Evolutionary conservation across 192 early-diverging fungal genomes (phyloP).

Genomic region (Phlyctochytrium bullatum): DNA sequence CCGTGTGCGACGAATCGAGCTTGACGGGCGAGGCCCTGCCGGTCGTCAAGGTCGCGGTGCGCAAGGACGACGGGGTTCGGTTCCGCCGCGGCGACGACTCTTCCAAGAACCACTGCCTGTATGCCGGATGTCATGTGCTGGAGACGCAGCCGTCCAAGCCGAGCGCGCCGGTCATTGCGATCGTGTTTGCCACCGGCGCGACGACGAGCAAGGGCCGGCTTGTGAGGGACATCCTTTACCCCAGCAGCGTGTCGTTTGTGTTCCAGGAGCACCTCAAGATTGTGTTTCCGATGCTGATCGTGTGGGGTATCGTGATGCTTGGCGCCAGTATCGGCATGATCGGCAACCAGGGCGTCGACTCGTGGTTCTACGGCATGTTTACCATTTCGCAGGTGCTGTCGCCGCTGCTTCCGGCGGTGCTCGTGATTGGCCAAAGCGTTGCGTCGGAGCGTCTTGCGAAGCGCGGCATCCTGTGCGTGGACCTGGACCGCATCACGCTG

Average conservation of each 20-base stretch:
- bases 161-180: constrained; percentile 42
- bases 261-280: constrained; percentile 78
- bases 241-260: constrained; percentile 65
- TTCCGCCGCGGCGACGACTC: constrained; percentile 22
- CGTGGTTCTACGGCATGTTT: constrained; percentile 78
- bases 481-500: constrained; percentile 69
- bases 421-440: constrained; percentile 73
- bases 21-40: constrained; percentile 79
- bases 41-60: constrained; percentile 69
- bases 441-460: constrained; percentile 57
- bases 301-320: constrained; percentile 63
- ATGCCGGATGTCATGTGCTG: constrained; percentile 65
- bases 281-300: constrained; percentile 62
- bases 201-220: constrained; percentile 66
- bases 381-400: constrained; percentile 67
- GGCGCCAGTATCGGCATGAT: constrained; percentile 22
- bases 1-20: constrained; percentile 71
- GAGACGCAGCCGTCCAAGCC: constrained; percentile 41
- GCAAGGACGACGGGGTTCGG: constrained; percentile 41
- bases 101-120: constrained; percentile 62
- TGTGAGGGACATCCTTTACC: constrained; percentile 76
- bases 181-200: constrained; percentile 68
- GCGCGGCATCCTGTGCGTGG: constrained; percentile 68
- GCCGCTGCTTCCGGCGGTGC: constrained; percentile 69
- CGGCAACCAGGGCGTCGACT: constrained; percentile 49